Evolutionary conservation across 2,329 filamentous ascomycete genomes (phyloP).

Genomic region (Epichloe brachyelytri): DNA sequence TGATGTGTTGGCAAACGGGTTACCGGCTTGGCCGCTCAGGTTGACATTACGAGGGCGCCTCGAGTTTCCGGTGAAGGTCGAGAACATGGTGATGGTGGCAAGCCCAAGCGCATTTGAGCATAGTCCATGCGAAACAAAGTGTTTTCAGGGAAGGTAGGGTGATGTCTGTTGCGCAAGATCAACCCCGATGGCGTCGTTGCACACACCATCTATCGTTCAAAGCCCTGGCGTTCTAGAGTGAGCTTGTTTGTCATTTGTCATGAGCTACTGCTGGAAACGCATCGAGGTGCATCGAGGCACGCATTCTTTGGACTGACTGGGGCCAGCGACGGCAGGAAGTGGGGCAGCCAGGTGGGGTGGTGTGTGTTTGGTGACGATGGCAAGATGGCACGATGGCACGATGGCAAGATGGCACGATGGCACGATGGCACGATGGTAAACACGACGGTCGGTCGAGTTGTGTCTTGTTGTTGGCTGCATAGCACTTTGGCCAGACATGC

Average conservation of each 20-base stretch:
- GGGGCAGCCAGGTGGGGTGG: neutral
- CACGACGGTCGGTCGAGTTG: neutral
- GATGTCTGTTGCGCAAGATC: neutral
- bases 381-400: neutral
- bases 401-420: too few species aligned
- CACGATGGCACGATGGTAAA: neutral
- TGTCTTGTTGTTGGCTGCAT: too few species aligned
- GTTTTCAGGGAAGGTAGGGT: neutral
- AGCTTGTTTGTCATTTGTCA: neutral
- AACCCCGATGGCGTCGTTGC: neutral
- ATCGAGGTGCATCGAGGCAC: neutral
- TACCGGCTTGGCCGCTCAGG: conserved; percentile 70
- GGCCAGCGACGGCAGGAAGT: neutral
- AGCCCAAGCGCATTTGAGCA: neutral
- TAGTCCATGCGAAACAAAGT: neutral
- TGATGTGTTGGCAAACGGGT: conserved; percentile 60
- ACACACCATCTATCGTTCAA: neutral
- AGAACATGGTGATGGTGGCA: conserved; percentile 53
- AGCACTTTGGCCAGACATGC: too few species aligned
- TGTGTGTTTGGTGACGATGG: neutral
- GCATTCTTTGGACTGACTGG: neutral
- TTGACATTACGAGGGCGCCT: conserved; percentile 85
- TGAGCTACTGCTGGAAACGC: neutral
- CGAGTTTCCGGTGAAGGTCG: conserved; percentile 79
- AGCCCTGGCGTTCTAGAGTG: neutral